Conservation (phyloP, 352 stramenopile species). For the Phytophthora pseudosyringae region DNA sequence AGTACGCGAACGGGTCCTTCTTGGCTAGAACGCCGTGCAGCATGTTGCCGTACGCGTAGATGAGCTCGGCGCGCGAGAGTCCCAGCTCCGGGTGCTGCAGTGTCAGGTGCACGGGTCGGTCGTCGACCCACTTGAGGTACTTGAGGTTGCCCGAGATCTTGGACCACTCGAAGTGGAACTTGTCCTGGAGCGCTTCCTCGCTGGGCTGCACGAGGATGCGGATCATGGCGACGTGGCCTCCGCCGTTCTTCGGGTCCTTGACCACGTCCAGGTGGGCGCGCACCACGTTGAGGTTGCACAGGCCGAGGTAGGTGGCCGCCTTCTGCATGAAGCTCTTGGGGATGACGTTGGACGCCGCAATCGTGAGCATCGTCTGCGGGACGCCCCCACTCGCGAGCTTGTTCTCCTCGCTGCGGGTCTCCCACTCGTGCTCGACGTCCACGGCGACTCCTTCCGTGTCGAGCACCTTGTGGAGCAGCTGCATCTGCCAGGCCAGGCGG, state of each 20-base stretch:
- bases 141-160: slow-evolving; percentile 91
- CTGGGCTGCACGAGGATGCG: slow-evolving; percentile 83
- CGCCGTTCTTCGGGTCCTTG: slow-evolving; percentile 71
- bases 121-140: slow-evolving; percentile 87
- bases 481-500: slow-evolving; percentile 75
- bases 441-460: slow-evolving; percentile 80
- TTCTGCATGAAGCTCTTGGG: slow-evolving; percentile 86
- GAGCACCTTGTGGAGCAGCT: slow-evolving; percentile 63
- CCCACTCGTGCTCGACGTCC: slow-evolving; percentile 85
- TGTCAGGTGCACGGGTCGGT: slow-evolving; percentile 78
- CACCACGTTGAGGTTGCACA: slow-evolving; percentile 95
- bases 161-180: slow-evolving; percentile 77
- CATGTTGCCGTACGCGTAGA: slow-evolving; percentile 95
- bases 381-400: slow-evolving; percentile 58
- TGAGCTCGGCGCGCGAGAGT: slow-evolving; percentile 93
- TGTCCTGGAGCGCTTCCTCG: slow-evolving; percentile 49
- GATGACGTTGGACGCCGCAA: slow-evolving; percentile 85
- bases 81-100: slow-evolving; percentile 91
- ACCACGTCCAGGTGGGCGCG: slow-evolving; percentile 96
- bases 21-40: slow-evolving; percentile 95
- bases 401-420: slow-evolving; percentile 83
- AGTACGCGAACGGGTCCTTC: slow-evolving; percentile 95
- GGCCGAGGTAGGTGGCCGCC: slow-evolving; percentile 86
- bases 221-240: slow-evolving; percentile 78
- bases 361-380: slow-evolving; percentile 86